Conservation (phyloP, 108 stramenopile genomes). For the Nitzschia sp. region DNA sequence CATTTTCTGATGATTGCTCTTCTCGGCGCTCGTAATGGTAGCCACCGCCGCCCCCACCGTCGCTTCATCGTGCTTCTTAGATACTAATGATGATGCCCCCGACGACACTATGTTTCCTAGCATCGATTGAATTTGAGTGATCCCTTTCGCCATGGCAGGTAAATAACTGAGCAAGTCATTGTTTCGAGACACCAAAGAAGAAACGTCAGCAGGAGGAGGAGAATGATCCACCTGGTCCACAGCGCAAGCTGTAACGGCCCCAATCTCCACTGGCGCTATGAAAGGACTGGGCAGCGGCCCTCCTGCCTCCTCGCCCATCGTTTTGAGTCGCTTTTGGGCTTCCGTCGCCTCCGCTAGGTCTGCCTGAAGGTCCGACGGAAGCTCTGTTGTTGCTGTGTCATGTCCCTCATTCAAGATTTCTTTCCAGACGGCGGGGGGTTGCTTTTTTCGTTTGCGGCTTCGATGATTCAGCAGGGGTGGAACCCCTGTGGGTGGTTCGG, state of each 20-base stretch:
- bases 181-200: no score
- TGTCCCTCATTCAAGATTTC: background rate
- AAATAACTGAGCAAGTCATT: no score
- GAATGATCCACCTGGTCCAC: background rate
- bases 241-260: no score
- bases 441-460: background rate
- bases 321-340: background rate
- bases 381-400: background rate
- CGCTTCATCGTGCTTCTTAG: no score
- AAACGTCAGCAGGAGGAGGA: no score
- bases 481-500: no score
- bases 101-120: background rate
- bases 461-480: background rate
- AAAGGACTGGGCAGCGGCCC: no score
- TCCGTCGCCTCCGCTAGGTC: background rate
- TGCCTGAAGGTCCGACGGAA: background rate
- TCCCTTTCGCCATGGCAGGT: background rate
- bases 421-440: background rate
- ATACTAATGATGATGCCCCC: background rate
- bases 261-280: no score
- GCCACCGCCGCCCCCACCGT: background rate
- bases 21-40: background rate
- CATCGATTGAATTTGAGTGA: background rate
- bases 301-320: background rate
- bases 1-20: background rate